Conservation (phyloP, 306 rosid genomes). For the Vicia faba region DNA sequence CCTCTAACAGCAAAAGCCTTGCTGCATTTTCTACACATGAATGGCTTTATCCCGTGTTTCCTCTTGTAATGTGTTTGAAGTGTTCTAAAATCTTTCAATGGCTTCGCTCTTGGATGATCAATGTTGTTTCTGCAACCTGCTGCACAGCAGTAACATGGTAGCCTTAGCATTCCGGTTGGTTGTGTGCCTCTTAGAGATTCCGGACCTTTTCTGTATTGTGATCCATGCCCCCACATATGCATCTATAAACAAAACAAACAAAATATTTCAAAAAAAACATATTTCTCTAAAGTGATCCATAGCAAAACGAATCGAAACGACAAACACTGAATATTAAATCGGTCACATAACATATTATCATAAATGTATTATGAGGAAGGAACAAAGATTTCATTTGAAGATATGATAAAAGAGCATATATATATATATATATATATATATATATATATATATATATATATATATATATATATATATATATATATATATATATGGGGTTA, state of each 20-base stretch:
- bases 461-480: background rate
- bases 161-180: constrained; percentile 95
- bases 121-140: constrained; percentile 97
- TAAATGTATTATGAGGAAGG: too few relatives aligned
- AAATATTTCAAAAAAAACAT: too few relatives aligned
- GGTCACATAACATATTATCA: background rate
- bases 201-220: constrained; percentile 95
- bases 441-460: too few relatives aligned
- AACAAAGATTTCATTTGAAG: too few relatives aligned
- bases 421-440: too few relatives aligned
- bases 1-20: constrained; percentile 97
- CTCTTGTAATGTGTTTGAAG: constrained; percentile 97
- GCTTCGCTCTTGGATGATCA: constrained; percentile 90
- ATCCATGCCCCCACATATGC: constrained; percentile 99
- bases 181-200: constrained; percentile 95
- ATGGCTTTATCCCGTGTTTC: constrained; percentile 94
- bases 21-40: constrained; percentile 93
- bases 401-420: too few relatives aligned
- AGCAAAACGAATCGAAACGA: background rate
- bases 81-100: constrained; percentile 90
- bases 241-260: constrained; percentile 46
- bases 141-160: constrained; percentile 93
- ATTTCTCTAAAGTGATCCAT: background rate
- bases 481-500: too few relatives aligned
- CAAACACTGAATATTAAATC: background rate